A percentile compares a stretch with the other conserved stretches of the same genome.
These are phyloP conservation scores for Pseudocercospora ulei DNA, from an alignment of 2,329 filamentous ascomycete species.

Conservation along the genomic window DNA sequence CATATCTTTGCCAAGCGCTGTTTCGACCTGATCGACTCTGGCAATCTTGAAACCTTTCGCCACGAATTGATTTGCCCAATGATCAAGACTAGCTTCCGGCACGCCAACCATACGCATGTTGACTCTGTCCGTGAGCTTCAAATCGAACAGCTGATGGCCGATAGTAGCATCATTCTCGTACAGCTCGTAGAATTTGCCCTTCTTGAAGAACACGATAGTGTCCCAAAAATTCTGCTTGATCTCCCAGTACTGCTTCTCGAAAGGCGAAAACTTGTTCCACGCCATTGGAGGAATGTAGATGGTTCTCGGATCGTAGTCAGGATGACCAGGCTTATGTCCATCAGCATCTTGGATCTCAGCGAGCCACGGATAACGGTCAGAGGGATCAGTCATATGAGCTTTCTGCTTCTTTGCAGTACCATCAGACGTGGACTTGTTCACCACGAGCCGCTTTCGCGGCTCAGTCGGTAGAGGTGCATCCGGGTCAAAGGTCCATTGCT, in stretches of 20 bases:
- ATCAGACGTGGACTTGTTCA: slow-evolving; percentile 27
- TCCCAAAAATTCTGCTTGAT: slow-evolving; percentile 98
- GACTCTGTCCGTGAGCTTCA: slow-evolving; percentile 94
- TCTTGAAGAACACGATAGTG: slow-evolving; percentile 98
- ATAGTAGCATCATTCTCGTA: slow-evolving; percentile 97
- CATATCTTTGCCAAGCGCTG: slow-evolving; percentile 94
- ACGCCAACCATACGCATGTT: slow-evolving; percentile 99
- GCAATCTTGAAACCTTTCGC: slow-evolving; percentile 97
- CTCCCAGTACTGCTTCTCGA: slow-evolving; percentile 98
- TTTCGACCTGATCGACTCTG: slow-evolving; percentile 92
- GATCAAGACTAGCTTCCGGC: slow-evolving; percentile 85
- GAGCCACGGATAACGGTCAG: slow-evolving; percentile 81
- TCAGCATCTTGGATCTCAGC: slow-evolving; percentile 79
- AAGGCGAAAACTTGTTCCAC: slow-evolving; percentile 76
- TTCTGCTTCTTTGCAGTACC: slow-evolving; percentile 45
- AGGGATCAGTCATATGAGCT: slow-evolving; percentile 70
- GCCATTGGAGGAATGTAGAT: slow-evolving; percentile 78
- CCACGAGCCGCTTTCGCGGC: slow-evolving; percentile 36
- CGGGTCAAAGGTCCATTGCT: slow-evolving; percentile 70
- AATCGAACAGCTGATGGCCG: slow-evolving; percentile 89
- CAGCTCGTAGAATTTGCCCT: slow-evolving; percentile 97
- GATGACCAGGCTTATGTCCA: slow-evolving; percentile 63
- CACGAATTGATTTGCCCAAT: slow-evolving; percentile 97
- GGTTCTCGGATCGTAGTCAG: slow-evolving; percentile 83
- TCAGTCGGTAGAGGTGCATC: slow-evolving; percentile 47